These are phyloP conservation scores for Phytophthora syringae DNA, from an alignment of 352 stramenopile genomes.

Conservation along the genomic window DNA sequence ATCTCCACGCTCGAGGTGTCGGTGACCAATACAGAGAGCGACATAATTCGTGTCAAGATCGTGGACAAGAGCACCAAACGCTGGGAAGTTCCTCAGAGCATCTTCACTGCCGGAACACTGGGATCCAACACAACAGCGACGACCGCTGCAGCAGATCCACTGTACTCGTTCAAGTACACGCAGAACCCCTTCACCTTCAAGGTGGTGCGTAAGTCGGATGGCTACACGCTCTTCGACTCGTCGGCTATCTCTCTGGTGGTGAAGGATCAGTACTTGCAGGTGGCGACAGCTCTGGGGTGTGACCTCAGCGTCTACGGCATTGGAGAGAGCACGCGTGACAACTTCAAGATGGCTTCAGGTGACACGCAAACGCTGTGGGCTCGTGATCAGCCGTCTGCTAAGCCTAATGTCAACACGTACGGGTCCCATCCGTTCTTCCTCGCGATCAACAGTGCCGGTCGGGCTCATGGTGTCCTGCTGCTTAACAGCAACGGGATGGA, in stretches of 20 bases:
- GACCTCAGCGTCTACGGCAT: conserved; percentile 49
- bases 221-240: conserved; percentile 52
- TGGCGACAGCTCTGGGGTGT: conserved; percentile 27
- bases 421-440: conserved; percentile 70
- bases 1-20: conserved; percentile 50
- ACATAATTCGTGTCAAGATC: conserved; percentile 62
- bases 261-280: conserved; percentile 54
- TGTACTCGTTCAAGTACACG: conserved; percentile 48
- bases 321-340: conserved; percentile 45
- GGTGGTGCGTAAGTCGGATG: conserved; percentile 44
- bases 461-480: conserved; percentile 60
- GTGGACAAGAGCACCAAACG: conserved; percentile 55
- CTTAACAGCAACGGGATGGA: conserved; percentile 78
- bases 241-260: conserved; percentile 42
- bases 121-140: conserved; percentile 12
- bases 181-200: conserved; percentile 49
- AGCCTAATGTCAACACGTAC: conserved; percentile 56
- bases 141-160: conserved; percentile 3
- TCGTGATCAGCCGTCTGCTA: conserved; percentile 42
- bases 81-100: conserved; percentile 50
- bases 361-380: conserved; percentile 64
- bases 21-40: conserved; percentile 40
- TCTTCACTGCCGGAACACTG: conserved; percentile 44
- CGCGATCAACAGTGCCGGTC: conserved; percentile 41
- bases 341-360: conserved; percentile 42